These are phyloP conservation scores for Coemansia sp. DNA, from an alignment of 192 early-diverging fungal genomes.

Conservation along the genomic window DNA sequence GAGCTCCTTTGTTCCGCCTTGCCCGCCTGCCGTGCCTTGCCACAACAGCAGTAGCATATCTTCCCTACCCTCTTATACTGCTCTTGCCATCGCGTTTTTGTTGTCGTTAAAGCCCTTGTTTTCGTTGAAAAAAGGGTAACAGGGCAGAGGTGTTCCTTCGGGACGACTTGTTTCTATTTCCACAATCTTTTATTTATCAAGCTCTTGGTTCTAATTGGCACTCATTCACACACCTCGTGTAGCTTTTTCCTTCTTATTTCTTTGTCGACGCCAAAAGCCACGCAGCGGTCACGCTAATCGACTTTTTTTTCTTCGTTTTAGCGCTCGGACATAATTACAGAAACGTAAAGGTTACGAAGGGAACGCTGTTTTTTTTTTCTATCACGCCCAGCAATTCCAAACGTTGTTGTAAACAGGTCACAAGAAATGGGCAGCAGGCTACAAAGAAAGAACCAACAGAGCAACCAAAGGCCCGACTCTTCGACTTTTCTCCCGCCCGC, in stretches of 20 bases:
- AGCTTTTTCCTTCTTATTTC: conserved; percentile 2
- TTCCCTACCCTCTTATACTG: conserved; percentile 1
- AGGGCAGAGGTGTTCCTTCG: background rate
- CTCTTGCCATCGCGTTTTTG: background rate
- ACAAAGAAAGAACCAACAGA: conserved; percentile 11
- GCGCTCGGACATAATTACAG: background rate
- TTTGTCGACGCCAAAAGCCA: background rate
- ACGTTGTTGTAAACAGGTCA: background rate
- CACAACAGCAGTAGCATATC: conserved; percentile 5
- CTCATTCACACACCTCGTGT: background rate
- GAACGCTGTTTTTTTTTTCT: background rate
- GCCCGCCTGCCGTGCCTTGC: background rate
- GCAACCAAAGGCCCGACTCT: conserved; percentile 13
- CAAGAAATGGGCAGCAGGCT: conserved; percentile 20
- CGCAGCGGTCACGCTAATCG: background rate
- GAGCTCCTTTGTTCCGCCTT: background rate
- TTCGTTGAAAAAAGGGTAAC: background rate
- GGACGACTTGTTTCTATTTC: background rate
- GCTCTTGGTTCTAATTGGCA: background rate
- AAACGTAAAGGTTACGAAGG: background rate
- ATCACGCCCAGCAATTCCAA: background rate
- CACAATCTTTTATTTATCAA: background rate
- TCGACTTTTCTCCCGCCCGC: conserved; percentile 18
- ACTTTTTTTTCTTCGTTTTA: background rate
- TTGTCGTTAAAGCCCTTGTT: background rate